Evolutionary conservation across 2,329 filamentous ascomycete genomes (phyloP), one percentile per base, ranked within the genome.

Genomic region (Cladosporium oxysporum): DNA sequence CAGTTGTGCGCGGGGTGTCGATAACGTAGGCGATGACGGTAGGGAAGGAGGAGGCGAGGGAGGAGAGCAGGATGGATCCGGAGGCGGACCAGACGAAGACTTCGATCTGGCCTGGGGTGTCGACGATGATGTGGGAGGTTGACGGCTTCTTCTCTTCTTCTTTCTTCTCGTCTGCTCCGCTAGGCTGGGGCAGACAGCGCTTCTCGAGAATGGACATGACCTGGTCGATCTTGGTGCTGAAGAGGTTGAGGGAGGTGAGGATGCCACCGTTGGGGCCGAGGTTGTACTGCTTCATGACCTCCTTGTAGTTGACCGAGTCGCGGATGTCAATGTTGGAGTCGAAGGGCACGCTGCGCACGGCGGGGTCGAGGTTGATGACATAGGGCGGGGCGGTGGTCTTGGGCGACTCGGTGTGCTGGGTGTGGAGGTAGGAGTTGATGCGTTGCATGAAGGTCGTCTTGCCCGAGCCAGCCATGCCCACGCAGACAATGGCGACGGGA

Each of bases 361-460:
- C 95, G 1, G 95, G 95, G 76, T 99, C 95, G 69, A 99, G 90
- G 79, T 99, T 99, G 76, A 99, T 88, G 66, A 98, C 93, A 78
- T 99, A 99, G 5, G 96, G 95, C 1, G 92, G 89, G 21, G 89
- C 86, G 66, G 90, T 87, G 74, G 93, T 86, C 29, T 68, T 52
- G 44, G 67, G 49, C 14, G 69, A 65, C 16, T 68, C 58, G 35
- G 70, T 67, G 37, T 69, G 66, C 47, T 71, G 67, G 5, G 86
- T 86, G 76, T 98, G 94, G 3, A 99, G 88, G 77, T 99, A 87
- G 0, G 94, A 90, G 78, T 97, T 97, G 75, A 99, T 95, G 74
- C 95, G 89, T 78, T 98, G 94, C 94, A 99, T 98, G 77, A 99
- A 99, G 0, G 96, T 99, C n/a, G 95, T 99, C 83, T 99, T 99